Conservation (phyloP, 441 rosid species). For the Mallotus repandus region DNA sequence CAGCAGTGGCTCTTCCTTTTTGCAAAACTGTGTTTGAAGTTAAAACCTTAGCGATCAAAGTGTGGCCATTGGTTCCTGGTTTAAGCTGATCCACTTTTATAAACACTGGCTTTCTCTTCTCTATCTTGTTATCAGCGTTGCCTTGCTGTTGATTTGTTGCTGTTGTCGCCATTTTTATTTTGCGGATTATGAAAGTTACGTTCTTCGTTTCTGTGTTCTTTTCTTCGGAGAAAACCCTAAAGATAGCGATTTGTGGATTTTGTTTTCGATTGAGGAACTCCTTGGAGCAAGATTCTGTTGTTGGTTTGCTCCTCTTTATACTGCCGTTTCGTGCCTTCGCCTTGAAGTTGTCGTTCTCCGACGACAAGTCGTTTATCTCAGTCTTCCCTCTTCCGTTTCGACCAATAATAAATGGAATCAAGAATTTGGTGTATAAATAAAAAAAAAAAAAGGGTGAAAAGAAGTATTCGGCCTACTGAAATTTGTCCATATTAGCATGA, state of each 20-base stretch:
- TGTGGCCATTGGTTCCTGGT: conserved; percentile 48
- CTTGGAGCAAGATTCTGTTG: neutral
- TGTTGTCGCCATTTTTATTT: neutral
- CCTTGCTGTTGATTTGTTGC: conserved; percentile 11
- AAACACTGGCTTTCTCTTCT: conserved; percentile 20
- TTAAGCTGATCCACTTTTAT: conserved; percentile 40
- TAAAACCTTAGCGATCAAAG: conserved; percentile 39
- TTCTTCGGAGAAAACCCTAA: conserved; percentile 12
- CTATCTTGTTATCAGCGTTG: neutral
- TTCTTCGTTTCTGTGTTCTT: neutral
- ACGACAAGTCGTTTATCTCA: neutral
- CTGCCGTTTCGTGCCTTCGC: neutral
- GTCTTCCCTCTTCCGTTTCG: no score
- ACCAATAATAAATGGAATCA: no score
- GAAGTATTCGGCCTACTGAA: no score
- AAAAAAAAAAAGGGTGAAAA: no score
- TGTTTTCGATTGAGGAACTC: neutral
- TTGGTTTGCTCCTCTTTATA: neutral
- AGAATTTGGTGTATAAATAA: no score
- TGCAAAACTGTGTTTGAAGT: conserved; percentile 34
- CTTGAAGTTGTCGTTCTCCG: neutral
- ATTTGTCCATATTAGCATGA: no score
- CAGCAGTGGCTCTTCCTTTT: conserved; percentile 26
- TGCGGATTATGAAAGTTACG: neutral
- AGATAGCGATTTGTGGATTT: conserved; percentile 6